Evolutionary conservation across 2,329 filamentous ascomycete genomes (phyloP), one percentile per base, ranked within the genome.

Genomic region (Sporothrix mexicana): DNA sequence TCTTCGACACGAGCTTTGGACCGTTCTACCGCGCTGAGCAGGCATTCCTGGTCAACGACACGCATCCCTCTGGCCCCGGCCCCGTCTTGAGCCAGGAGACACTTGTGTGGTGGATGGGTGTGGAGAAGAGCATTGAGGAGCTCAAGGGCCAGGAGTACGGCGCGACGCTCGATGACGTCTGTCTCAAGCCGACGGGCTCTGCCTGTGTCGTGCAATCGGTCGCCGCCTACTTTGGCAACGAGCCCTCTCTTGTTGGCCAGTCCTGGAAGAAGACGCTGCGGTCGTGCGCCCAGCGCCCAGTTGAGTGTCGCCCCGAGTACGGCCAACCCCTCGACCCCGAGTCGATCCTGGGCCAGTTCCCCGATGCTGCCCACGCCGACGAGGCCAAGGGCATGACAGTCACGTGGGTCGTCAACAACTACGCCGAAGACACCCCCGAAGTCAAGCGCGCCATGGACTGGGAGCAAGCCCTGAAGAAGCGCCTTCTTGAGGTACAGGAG

Each of bases 11-110:
- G 49, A 94, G 94, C 77, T 99, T 99, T 80, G 97, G 96, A 0
- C 94, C 95, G 0, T 99, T 99, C 79, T 99, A 96, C 82, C 92
- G 96, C 55, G 92, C 95, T 0, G 93, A 99, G 80, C 96, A 99
- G 82, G 89, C 91, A 0, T 99, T 99, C 80, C 82, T 99, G 15
- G 94, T 98, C 74, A 99, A 98, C 75, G 95, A 98, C 77, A 94
- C 90, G 0, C 80, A 87, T 0, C 78, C 86, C 1, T 85, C 85
- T 2, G 88, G 88, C 0, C 86, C 90, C 2, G 90, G 92, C 0
- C 93, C 94, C 0, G 94, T 98, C 1, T 83, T 99, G 72, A 94
- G 89, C 80, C 96, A 97, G 76, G 93, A 98, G 9, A 98, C 93
- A 0, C 85, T 99, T 10, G 84, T 87, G 36, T 99, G 96, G 96